Base-by-base conservation (phyloP, 108 stramenopile species). In the Conticribra guillardii region DNA sequence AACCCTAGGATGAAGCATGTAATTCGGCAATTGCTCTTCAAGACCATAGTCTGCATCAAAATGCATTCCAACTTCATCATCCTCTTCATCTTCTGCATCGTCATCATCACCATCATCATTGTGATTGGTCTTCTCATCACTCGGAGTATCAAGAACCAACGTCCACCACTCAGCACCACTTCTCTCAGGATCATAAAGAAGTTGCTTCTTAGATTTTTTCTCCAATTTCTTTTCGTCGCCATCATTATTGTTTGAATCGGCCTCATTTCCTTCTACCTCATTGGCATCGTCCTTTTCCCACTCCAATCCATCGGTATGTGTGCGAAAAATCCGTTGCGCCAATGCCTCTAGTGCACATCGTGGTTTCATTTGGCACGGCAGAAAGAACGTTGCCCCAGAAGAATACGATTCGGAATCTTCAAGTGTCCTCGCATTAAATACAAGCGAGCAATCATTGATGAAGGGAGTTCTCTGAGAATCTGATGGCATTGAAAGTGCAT, bases 121-220 rank as follows among this genome's bases (percentile, higher is more conserved):
- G 60, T 63, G 11, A 27, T 30, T 33, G 31, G 37, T n/a, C n/a
- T 69, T 46, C 4, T 79, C 53, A 47, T 76, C 52, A 37, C 54
- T 71, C 21, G 59, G 60, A 37, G 65, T 53, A 55, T 95, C 91
- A 54, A 96, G 74, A 33, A 93, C 93, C 54, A 93, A 74, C 22
- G 93, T 94, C 96, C 96, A 96, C 96, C 96, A 96, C 58, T 96
- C 92, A 7, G 93, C 93, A 24, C 96, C 96, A 37, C 85, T 86
- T 68, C 80, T 78, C 30, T 85, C 80, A 4, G 88, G 84, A 69
- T 89, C 85, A 71, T 74, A 94, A 29, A 82, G 60, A 14, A 75
- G 72, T 26, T 70, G 78, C 19, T 57, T 31, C 56, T 44, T 18
- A 5, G 37, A 41, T 11, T 70, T 81, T 24, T 57, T 31, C 56